A percentile compares a stretch with the other conserved stretches of the same genome.
Conservation (phyloP, 2,329 filamentous ascomycete genomes). For the Stemphylium vesicarium region DNA sequence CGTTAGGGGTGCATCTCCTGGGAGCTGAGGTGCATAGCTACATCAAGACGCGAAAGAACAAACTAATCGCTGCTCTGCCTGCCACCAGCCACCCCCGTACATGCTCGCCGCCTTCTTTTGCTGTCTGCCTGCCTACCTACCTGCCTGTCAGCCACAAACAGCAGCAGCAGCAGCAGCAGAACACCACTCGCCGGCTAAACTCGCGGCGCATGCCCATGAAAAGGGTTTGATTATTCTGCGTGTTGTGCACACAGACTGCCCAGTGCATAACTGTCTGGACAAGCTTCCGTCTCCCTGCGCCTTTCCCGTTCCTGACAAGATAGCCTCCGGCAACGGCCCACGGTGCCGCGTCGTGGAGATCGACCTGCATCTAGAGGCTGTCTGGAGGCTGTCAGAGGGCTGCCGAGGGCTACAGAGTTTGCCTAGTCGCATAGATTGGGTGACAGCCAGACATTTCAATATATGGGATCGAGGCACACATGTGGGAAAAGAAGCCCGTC, state of each 20-base stretch:
- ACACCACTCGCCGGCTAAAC: not conserved
- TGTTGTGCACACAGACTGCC: constrained; percentile 18
- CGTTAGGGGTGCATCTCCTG: constrained; percentile 8
- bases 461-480: not conserved
- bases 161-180: not conserved
- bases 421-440: not conserved
- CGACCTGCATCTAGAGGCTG: constrained; percentile 6
- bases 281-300: constrained; percentile 24
- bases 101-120: too few species aligned
- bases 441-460: not conserved
- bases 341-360: constrained; percentile 2
- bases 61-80: too few species aligned
- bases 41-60: not conserved
- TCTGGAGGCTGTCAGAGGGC: not conserved
- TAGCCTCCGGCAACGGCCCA: constrained; percentile 18
- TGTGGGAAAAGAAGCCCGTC: not conserved
- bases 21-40: constrained; percentile 1
- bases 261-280: constrained; percentile 21
- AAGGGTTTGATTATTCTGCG: constrained; percentile 11
- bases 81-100: too few species aligned
- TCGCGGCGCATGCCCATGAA: not conserved
- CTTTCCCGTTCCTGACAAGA: constrained; percentile 22
- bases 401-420: not conserved
- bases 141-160: not conserved
- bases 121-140: not conserved